These are phyloP conservation scores for Cystofilobasidium capitatum DNA, from an alignment of 768 basidiomycete genomes.

Conservation along the genomic window DNA sequence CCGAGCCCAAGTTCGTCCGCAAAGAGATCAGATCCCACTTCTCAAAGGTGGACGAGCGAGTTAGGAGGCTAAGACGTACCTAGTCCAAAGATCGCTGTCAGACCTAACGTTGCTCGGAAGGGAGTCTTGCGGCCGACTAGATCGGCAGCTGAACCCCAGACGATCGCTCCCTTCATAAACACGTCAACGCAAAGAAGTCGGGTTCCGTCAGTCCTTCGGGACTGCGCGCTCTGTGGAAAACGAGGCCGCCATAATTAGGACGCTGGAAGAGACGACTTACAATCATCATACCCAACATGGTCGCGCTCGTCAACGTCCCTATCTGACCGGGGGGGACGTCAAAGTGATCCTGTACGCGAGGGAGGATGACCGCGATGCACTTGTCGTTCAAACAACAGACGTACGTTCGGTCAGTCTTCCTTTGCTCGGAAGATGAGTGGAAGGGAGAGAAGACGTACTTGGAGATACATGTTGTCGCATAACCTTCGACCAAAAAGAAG, in stretches of 20 bases:
- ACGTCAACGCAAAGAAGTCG: constrained; percentile 74
- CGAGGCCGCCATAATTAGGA: background rate
- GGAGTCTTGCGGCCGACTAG: constrained; percentile 76
- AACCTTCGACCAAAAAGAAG: no score
- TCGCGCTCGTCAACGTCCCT: constrained; percentile 72
- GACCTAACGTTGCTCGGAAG: constrained; percentile 84
- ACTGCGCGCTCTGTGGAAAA: constrained; percentile 31
- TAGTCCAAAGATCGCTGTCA: constrained; percentile 81
- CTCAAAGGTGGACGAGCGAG: background rate
- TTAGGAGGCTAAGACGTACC: constrained; percentile 44
- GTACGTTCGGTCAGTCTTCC: background rate
- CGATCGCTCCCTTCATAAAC: constrained; percentile 13
- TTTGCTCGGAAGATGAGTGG: background rate
- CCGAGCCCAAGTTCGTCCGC: no score
- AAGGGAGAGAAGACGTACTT: background rate
- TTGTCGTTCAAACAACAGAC: background rate
- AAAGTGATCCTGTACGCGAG: constrained; percentile 88
- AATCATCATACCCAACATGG: constrained; percentile 96
- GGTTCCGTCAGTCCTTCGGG: no score
- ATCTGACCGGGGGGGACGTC: constrained; percentile 62
- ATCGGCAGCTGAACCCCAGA: constrained; percentile 56
- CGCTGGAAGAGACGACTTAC: constrained; percentile 73
- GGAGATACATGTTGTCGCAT: constrained; percentile 27
- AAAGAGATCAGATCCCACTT: no score
- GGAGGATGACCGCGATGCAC: constrained; percentile 73